These are phyloP conservation scores for Cryptomeria japonica DNA, from an alignment of 75 land plant species.

Conservation along the genomic window DNA sequence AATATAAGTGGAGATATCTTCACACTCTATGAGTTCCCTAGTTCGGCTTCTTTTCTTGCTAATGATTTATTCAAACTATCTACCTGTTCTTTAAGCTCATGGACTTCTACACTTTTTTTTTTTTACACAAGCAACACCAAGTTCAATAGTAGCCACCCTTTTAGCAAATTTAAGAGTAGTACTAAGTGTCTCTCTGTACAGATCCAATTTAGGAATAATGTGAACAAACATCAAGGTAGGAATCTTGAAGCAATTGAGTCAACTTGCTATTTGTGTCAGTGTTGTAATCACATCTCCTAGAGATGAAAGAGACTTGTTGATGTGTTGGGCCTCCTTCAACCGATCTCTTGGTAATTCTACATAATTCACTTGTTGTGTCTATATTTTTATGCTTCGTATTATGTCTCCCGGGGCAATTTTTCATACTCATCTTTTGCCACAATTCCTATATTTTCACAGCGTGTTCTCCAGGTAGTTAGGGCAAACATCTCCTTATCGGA, in stretches of 20 bases:
- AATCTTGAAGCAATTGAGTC: conserved; percentile 86
- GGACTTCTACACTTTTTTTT: conserved; percentile 61
- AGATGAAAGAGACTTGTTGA: conserved; percentile 87
- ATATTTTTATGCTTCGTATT: no score
- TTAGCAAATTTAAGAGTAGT: conserved; percentile 80
- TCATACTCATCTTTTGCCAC: no score
- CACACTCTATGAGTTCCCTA: background rate
- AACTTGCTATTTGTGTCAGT: conserved; percentile 93
- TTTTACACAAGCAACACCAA: conserved; percentile 69
- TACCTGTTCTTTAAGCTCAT: conserved; percentile 68
- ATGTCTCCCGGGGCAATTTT: no score
- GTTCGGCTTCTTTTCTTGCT: conserved; percentile 41
- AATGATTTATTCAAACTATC: conserved; percentile 38
- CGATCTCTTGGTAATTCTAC: conserved; percentile 91
- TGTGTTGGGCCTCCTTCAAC: conserved; percentile 89
- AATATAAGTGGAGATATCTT: conserved; percentile 11
- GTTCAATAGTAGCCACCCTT: conserved; percentile 70
- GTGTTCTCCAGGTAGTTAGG: no score
- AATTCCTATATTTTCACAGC: no score
- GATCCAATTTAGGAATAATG: conserved; percentile 66
- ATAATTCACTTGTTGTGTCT: no score
- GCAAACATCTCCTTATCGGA: no score
- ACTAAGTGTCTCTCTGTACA: conserved; percentile 66
- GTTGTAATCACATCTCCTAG: conserved; percentile 92
- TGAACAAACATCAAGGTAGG: conserved; percentile 83